Base-by-base conservation (phyloP, 352 stramenopile species). In the Globisporangium nodosum region DNA sequence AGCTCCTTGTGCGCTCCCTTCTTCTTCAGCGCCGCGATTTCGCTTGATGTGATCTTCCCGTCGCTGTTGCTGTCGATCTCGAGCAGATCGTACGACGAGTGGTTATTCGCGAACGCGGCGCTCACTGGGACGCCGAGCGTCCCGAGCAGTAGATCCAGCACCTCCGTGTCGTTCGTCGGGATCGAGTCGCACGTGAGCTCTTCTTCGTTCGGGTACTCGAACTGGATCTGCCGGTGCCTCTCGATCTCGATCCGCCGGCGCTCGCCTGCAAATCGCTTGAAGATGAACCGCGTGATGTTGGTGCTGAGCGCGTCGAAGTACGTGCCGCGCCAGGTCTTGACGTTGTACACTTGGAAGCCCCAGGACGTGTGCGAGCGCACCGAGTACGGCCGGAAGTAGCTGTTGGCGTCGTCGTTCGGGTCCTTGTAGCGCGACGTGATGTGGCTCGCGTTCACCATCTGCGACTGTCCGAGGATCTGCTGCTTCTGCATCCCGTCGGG, bases 291-390 rank as follows among this genome's bases (percentile, higher is more conserved):
- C 7, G 91, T 97, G 49, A 99, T 98, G 71, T 99, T 98, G 0
- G 80, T 92, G 39, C 78, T 90, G 1, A 94, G 69, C 2, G 90
- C 91, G 52, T 98, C 96, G 64, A 92, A 94, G 68, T 98, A 98
- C 40, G 96, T 98, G n/a, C 76, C 77, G 24, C 83, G 81, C 96
- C 96, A 99, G 9, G 86, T 91, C 71, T 97, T 96, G 39, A 97
- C 69, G 37, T 90, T 94, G 39, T 85, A 81, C 1, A 94, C 81
- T 68, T 86, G 80, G 46, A 87, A 90, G 7, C 85, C 85, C 85
- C 85, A 94, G 0, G 69, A 60, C 0, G 82, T 87, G 52, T 90
- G 79, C 0, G 82, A 81, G 0, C 83, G 81, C 2, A 98, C 96
- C 1, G 88, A 97, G 37, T 83, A 68, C 1, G 90, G 79, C 11